phyloP scores from a whole-genome alignment of 1,139 yeast species.

The Saccharomyces uvarum region DNA sequence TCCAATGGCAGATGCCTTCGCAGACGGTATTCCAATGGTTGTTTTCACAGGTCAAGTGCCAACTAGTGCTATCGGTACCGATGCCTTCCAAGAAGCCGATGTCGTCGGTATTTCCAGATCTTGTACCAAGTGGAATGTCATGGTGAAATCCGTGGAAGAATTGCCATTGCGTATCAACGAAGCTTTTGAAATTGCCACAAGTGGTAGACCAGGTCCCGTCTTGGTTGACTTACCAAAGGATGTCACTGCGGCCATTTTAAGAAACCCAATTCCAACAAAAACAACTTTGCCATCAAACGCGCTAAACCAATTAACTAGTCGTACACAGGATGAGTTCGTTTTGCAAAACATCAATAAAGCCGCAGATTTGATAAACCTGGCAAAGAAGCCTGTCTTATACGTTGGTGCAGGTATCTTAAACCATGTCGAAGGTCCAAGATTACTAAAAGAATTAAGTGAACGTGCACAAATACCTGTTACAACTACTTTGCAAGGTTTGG shows the following conservation, averaged over 20 bases:
- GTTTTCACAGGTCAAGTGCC: constrained; percentile 98
- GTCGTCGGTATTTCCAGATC: constrained; percentile 93
- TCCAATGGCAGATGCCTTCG: constrained; percentile 94
- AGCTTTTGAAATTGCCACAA: constrained; percentile 92
- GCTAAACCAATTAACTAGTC: constrained; percentile 59
- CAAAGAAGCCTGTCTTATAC: constrained; percentile 81
- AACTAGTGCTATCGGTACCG: constrained; percentile 92
- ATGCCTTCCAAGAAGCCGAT: constrained; percentile 98
- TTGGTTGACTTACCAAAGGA: constrained; percentile 96
- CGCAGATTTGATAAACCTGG: constrained; percentile 67
- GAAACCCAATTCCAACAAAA: constrained; percentile 79
- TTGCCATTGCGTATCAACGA: constrained; percentile 92
- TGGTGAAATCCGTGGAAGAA: constrained; percentile 93
- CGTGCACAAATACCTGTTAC: constrained; percentile 93
- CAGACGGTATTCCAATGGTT: constrained; percentile 95
- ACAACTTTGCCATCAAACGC: constrained; percentile 80
- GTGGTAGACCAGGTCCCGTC: constrained; percentile 98
- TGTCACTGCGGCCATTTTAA: constrained; percentile 85
- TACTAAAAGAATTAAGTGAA: constrained; percentile 77
- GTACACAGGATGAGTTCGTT: constrained; percentile 70
- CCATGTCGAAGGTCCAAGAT: constrained; percentile 70
- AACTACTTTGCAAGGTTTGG: constrained; percentile 88
- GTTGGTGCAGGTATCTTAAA: constrained; percentile 89
- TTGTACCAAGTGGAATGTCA: constrained; percentile 98
- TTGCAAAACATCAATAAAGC: constrained; percentile 68